phyloP scores from a whole-genome alignment of 2,329 filamentous ascomycete genomes.

The Sphaerulina vaccinii region DNA sequence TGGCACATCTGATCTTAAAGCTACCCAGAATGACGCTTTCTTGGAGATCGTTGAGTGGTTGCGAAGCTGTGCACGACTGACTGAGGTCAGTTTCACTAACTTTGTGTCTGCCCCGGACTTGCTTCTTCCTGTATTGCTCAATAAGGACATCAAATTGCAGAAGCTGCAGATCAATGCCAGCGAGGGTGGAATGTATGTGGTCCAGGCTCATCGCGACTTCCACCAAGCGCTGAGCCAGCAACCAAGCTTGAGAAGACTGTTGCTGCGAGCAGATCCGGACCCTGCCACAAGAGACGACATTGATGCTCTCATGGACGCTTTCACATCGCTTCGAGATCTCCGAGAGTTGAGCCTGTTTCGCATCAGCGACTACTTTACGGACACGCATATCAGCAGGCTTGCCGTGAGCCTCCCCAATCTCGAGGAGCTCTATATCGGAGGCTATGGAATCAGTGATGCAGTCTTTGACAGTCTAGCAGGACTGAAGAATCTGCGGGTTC shows the following conservation, averaged over 20 bases:
- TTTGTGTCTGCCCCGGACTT: slow-evolving; percentile 56
- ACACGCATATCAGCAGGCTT: slow-evolving; percentile 52
- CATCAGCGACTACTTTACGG: slow-evolving; percentile 52
- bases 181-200: slow-evolving; percentile 44
- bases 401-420: slow-evolving; percentile 49
- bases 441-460: slow-evolving; percentile 53
- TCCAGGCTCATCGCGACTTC: slow-evolving; percentile 53
- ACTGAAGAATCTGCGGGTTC: slow-evolving; percentile 50
- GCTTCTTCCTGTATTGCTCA: slow-evolving; percentile 50
- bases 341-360: slow-evolving; percentile 54
- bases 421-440: slow-evolving; percentile 58
- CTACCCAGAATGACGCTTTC: slow-evolving; percentile 54
- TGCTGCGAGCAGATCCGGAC: slow-evolving; percentile 50
- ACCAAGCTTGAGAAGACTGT: slow-evolving; percentile 46
- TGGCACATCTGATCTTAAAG: slow-evolving; percentile 49
- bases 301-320: slow-evolving; percentile 50
- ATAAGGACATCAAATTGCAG: slow-evolving; percentile 48
- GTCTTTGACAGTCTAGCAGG: slow-evolving; percentile 47
- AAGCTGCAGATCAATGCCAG: slow-evolving; percentile 48
- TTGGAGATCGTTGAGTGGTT: slow-evolving; percentile 56
- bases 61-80: slow-evolving; percentile 52
- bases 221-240: slow-evolving; percentile 55
- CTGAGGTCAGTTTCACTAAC: slow-evolving; percentile 51
- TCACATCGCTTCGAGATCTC: slow-evolving; percentile 54
- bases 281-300: slow-evolving; percentile 47